These are phyloP conservation scores for Aspergillus hortae DNA, from an alignment of 2,329 filamentous ascomycete genomes.

Conservation along the genomic window DNA sequence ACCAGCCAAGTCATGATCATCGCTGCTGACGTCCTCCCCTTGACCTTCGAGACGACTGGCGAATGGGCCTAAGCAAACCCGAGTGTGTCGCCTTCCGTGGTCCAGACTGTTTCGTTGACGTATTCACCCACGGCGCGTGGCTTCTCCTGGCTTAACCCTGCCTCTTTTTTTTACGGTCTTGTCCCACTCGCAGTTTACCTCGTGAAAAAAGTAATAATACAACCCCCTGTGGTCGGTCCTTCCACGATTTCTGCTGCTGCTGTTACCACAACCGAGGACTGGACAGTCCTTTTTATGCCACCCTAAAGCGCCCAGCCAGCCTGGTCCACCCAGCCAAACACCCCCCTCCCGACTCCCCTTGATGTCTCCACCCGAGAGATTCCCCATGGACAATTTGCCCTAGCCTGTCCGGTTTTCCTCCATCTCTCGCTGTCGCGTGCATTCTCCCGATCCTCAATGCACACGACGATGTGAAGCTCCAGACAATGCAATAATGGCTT, in stretches of 20 bases:
- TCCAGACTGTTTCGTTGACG: constrained; percentile 17
- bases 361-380: constrained; percentile 11
- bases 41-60: constrained; percentile 1
- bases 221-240: not conserved
- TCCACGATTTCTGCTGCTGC: not conserved
- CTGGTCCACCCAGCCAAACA: not conserved
- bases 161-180: not conserved
- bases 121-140: constrained; percentile 8
- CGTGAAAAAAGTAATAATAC: not conserved
- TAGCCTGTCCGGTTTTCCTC: constrained; percentile 3
- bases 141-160: not conserved
- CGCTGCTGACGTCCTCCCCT: constrained; percentile 3
- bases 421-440: constrained; percentile 4
- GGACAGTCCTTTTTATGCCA: not conserved
- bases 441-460: constrained; percentile 1
- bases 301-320: not conserved
- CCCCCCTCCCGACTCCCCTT: constrained; percentile 6
- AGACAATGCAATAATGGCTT: constrained; percentile 12
- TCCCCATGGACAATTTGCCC: constrained; percentile 3
- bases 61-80: constrained; percentile 1
- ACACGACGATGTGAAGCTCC: constrained; percentile 5
- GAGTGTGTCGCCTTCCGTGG: constrained; percentile 6
- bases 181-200: not conserved
- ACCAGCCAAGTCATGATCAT: constrained; percentile 3
- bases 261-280: not conserved